Evolutionary conservation across 768 basidiomycete genomes (phyloP), one percentile per base, ranked within the genome.

Genomic region (Hericium erinaceus): DNA sequence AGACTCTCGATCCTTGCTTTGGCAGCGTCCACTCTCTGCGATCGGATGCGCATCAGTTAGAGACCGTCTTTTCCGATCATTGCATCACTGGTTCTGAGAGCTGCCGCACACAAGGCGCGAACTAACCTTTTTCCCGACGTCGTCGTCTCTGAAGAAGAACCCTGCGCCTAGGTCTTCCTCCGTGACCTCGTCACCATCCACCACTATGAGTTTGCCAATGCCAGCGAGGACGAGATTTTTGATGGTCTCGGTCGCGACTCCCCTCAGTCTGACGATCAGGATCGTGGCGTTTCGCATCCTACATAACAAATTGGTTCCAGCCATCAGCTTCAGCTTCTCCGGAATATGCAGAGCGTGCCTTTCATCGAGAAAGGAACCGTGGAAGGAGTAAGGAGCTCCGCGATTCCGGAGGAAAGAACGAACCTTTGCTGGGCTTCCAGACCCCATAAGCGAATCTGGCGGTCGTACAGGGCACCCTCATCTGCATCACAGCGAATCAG

Each of bases 191-290:
- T 82, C 84, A 20, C 77, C 75, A 72, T 99, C 97, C 63, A 91
- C 79, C 41, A 98, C 79, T 59, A 97, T 75, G 60, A 99, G 73
- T 68, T 83, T 86, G 24, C 97, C 97, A 57, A 99, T 91, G 41
- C 97, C 97, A 10, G 97, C 91, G 50, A 99, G 80, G 16, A 98
- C 95, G 67, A 99, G 89, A 68, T 99, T 99, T 74, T 98, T 99
- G 71, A 98, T 89, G 15, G 87, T 82, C 69, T 99, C 97, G 7
- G 93, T 92, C 41, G 97, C 93, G 40, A 89, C 80, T 3, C 93
- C 92, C 48, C 81, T 80, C 44, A 97, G 77, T 39, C 81, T 82
- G 18, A 94, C 74, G 39, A 98, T 79, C 24, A 95, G 75, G 64
- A 98, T 89, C 2, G 92, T 90, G 20, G 92, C 93, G 69, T 89